Conservation (phyloP, 371 early-diverging fungal genomes). For the Capniomyces stellatus region DNA sequence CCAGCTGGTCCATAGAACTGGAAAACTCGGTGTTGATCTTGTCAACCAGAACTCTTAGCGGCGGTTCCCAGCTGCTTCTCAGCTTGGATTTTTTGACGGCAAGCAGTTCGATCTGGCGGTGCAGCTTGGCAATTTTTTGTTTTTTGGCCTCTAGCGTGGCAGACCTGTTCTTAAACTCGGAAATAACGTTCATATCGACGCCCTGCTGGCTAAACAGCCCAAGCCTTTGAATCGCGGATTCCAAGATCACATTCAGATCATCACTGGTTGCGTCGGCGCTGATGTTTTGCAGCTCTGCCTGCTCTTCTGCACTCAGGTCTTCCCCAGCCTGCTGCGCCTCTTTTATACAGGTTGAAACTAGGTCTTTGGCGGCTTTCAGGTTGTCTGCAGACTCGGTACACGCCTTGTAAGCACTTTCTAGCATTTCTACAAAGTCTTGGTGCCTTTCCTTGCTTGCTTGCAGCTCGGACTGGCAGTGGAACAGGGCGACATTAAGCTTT, state of each 20-base stretch:
- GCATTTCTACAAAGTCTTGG: slow-evolving; percentile 4
- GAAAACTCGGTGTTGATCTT: slow-evolving; percentile 51
- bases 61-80: slow-evolving; percentile 46
- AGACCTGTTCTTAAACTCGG: slow-evolving; percentile 40
- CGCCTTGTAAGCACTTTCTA: neutral
- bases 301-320: slow-evolving; percentile 7
- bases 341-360: slow-evolving; percentile 13
- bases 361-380: slow-evolving; percentile 13
- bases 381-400: slow-evolving; percentile 6
- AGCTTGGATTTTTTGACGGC: slow-evolving; percentile 9
- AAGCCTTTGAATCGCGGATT: slow-evolving; percentile 17
- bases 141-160: slow-evolving; percentile 26
- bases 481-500: neutral
- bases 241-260: slow-evolving; percentile 29
- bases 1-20: slow-evolving; percentile 57
- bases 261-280: neutral
- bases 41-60: slow-evolving; percentile 34
- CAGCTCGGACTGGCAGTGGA: slow-evolving; percentile 7
- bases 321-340: slow-evolving; percentile 14
- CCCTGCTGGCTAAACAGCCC: slow-evolving; percentile 16
- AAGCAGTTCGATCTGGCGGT: slow-evolving; percentile 3
- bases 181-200: slow-evolving; percentile 24
- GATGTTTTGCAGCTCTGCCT: slow-evolving; percentile 6
- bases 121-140: slow-evolving; percentile 3
- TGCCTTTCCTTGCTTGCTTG: slow-evolving; percentile 7